Percentiles rank a stretch among this genome's conserved stretches.
These are phyloP conservation scores for Mycena leptocephala DNA, from an alignment of 768 basidiomycete species.

Conservation along the genomic window DNA sequence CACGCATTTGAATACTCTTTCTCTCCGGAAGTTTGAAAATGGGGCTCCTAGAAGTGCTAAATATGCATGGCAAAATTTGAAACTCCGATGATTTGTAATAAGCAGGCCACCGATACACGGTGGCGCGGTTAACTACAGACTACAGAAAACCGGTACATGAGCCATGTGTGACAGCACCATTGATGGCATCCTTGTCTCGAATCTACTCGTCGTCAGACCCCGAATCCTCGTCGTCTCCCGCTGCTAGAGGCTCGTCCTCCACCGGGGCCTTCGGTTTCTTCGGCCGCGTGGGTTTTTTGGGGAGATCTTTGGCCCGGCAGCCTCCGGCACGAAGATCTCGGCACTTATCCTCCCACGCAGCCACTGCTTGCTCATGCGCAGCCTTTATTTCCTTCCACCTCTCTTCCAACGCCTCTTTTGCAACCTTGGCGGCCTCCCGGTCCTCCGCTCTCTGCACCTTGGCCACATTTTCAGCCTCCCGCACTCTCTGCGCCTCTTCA, in stretches of 20 bases:
- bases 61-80: too few relatives aligned
- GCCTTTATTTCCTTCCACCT: slow-evolving; percentile 5
- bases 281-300: slow-evolving; percentile 2
- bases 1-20: too few relatives aligned
- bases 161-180: background rate
- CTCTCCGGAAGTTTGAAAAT: too few relatives aligned
- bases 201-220: background rate
- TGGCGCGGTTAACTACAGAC: too few relatives aligned
- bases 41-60: too few relatives aligned
- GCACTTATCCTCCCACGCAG: slow-evolving; percentile 3
- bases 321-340: background rate
- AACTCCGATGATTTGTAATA: too few relatives aligned
- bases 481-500: background rate
- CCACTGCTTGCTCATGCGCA: background rate
- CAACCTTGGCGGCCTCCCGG: background rate
- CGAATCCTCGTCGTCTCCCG: background rate
- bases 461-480: background rate
- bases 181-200: background rate
- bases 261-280: slow-evolving; percentile 3
- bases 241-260: too few relatives aligned
- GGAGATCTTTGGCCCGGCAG: background rate
- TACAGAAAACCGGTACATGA: slow-evolving; percentile 6
- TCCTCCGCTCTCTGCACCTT: background rate
- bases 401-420: background rate
- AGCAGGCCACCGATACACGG: too few relatives aligned